Conservation (phyloP, 768 basidiomycete species). For the Macrocybe gigantea region DNA sequence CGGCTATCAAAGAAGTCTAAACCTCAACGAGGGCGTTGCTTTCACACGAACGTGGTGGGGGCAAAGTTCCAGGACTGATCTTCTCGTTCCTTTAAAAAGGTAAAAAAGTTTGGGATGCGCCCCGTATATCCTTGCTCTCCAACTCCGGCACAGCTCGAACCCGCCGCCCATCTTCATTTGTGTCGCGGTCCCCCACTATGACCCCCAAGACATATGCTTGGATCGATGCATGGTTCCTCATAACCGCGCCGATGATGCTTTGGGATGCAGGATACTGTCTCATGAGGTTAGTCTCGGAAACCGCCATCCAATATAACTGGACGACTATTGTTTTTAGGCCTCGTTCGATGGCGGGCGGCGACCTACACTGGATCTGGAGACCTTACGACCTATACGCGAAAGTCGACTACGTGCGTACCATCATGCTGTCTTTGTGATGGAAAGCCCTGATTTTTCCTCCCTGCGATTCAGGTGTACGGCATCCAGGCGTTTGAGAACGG, state of each 20-base stretch:
- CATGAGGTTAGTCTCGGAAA: slow-evolving; percentile 21
- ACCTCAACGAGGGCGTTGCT: slow-evolving; percentile 5
- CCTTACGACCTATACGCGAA: slow-evolving; percentile 66
- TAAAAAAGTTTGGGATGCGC: slow-evolving; percentile 11
- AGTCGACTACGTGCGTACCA: slow-evolving; percentile 28
- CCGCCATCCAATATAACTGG: slow-evolving; percentile 35
- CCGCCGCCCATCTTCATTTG: not conserved
- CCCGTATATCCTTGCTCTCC: slow-evolving; percentile 4
- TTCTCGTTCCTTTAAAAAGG: slow-evolving; percentile 17
- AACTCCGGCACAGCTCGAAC: slow-evolving; percentile 5
- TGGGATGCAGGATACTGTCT: slow-evolving; percentile 63
- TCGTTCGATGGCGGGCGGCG: slow-evolving; percentile 54
- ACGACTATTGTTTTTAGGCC: slow-evolving; percentile 20
- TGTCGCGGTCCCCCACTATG: slow-evolving; percentile 10
- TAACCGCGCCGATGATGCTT: slow-evolving; percentile 55
- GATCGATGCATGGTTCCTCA: slow-evolving; percentile 50
- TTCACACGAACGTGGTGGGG: not conserved
- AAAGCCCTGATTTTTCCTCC: slow-evolving; percentile 1
- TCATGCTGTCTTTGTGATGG: slow-evolving; percentile 3
- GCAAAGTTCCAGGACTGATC: slow-evolving; percentile 18
- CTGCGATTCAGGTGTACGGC: slow-evolving; percentile 57
- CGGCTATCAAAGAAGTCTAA: not conserved
- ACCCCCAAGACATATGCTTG: slow-evolving; percentile 34
- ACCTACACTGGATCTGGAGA: slow-evolving; percentile 81
- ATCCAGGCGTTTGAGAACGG: slow-evolving; percentile 51